Base-by-base conservation (phyloP, 2,329 filamentous ascomycete species). In the Pseudohalonectria lignicola region DNA sequence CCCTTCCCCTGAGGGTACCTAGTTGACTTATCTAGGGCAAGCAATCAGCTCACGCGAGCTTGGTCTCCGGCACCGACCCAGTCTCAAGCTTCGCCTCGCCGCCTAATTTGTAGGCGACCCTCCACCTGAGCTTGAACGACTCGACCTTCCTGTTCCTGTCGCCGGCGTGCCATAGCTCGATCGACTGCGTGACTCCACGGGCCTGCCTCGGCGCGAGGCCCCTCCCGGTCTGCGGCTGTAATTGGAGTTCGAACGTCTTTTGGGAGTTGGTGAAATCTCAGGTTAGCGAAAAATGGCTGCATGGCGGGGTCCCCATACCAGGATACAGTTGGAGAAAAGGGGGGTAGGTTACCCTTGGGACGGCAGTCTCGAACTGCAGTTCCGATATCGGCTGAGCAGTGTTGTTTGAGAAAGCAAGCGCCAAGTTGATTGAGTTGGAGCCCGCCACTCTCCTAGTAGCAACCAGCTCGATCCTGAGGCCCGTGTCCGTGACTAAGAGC, bases 101-200 rank as follows among this genome's bases (percentile, higher is more conserved):
- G 21, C 75, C 82, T 11, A 92, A 56, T 51, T 74, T 76, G 61
- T 95, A 96, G 5, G 81, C 76, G 19, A 85, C 77, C 50, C 86
- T 85, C 85, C 88, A 98, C 45, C 92, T 71, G 62, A 98, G 75
- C 63, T 93, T 94, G 43, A 93, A 79, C n/a, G 68, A 72, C 40
- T 76, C 78, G 2, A 92, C 92, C 53, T 82, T 84, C 31, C 76
- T 60, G 18, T 47, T 69, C 44, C 63, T 64, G 49, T 86, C 77
- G 2, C 86, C 80, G 2, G 86, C 79, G 48, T 86, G 77, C 61
- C 64, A 74, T 19, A 96, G 67, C 34, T 80, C 67, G 45, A 95
- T 86, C 15, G 77, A 72, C 60, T 96, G 92, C 26, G 78, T 83
- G 37, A 98, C 79, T 20, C 87, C 88, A 13, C 65, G 62, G 50